Conservation (phyloP, 768 basidiomycete species). For the Gautieria morchelliformis region DNA sequence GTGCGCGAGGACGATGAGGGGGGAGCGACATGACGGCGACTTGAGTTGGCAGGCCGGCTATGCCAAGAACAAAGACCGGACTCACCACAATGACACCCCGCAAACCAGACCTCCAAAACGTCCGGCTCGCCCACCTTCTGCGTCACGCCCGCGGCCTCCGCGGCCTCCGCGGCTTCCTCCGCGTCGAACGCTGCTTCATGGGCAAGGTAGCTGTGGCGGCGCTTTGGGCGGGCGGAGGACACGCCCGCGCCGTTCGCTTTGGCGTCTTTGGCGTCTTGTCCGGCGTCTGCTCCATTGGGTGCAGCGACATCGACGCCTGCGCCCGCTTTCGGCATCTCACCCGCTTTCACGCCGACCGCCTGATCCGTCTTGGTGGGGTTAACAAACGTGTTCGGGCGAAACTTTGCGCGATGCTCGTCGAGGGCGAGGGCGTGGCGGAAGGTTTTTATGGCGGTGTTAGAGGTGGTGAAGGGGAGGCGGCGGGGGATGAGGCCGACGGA, state of each 20-base stretch:
- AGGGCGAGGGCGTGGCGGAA: constrained; percentile 67
- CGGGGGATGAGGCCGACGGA: constrained; percentile 59
- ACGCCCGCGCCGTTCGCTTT: no score
- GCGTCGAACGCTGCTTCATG: neutral
- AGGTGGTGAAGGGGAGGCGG: constrained; percentile 54
- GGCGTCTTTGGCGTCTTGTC: neutral
- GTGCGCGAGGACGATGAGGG: neutral
- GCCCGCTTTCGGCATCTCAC: constrained; percentile 33
- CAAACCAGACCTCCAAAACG: constrained; percentile 74
- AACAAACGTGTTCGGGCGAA: constrained; percentile 35
- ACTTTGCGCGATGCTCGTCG: constrained; percentile 58
- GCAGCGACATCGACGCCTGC: neutral
- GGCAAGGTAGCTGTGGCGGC: neutral
- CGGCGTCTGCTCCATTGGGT: no score
- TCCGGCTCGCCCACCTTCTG: constrained; percentile 29
- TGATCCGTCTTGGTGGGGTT: constrained; percentile 32
- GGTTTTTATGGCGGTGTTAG: constrained; percentile 47
- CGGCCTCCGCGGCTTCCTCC: neutral
- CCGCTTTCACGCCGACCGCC: constrained; percentile 36
- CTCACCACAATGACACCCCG: constrained; percentile 64
- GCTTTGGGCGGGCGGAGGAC: neutral
- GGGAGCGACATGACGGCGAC: no score
- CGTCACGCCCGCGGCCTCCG: no score
- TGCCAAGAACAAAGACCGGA: neutral
- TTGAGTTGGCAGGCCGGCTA: no score